Evolutionary conservation across 345 rosid species (phyloP).

Genomic region (Gossypium ekmanianum): DNA sequence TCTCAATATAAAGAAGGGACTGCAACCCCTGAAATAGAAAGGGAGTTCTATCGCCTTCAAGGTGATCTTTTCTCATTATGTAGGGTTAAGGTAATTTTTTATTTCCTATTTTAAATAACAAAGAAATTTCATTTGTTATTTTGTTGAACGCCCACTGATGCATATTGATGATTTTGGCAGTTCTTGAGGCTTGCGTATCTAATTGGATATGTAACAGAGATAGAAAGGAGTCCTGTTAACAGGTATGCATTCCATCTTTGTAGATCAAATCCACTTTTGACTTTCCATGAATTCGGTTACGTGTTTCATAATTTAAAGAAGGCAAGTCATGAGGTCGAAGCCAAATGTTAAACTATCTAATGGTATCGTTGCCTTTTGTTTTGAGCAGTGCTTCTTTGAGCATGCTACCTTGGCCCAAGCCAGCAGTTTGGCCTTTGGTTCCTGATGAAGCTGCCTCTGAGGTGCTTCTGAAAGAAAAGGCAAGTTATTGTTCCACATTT

Average conservation of each 20-base stretch:
- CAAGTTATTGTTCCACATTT: constrained; percentile 30
- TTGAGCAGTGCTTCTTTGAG: constrained; percentile 88
- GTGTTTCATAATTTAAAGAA: neutral
- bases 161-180: constrained; percentile 47
- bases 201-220: constrained; percentile 79
- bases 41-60: constrained; percentile 84
- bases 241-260: constrained; percentile 43
- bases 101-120: constrained; percentile 3
- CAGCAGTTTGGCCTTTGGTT: constrained; percentile 90
- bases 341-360: neutral
- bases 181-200: constrained; percentile 94
- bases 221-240: constrained; percentile 94
- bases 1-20: constrained; percentile 63
- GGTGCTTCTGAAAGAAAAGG: constrained; percentile 96
- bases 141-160: constrained; percentile 19
- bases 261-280: neutral
- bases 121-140: neutral
- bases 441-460: constrained; percentile 73
- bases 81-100: constrained; percentile 68
- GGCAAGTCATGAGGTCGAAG: neutral
- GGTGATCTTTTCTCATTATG: constrained; percentile 96
- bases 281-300: constrained; percentile 4
- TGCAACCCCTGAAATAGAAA: constrained; percentile 70
- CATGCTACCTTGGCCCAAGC: constrained; percentile 99
- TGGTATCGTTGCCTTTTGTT: constrained; percentile 20